Evolutionary conservation across 768 basidiomycete genomes (phyloP).

Genomic region (Phaeolepiota aurea): DNA sequence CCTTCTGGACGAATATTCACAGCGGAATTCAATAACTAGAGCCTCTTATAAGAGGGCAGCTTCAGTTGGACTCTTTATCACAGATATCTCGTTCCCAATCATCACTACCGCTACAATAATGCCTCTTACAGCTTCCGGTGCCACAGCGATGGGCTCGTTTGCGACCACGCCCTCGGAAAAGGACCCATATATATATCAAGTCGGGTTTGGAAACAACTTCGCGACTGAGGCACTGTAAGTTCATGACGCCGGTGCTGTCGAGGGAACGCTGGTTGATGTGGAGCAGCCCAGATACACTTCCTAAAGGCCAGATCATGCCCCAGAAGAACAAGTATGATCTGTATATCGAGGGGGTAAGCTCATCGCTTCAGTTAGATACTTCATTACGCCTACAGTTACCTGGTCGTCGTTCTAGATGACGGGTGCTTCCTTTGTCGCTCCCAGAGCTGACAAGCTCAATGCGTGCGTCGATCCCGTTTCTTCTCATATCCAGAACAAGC

Average conservation of each 20-base stretch:
- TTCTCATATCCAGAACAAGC: background rate
- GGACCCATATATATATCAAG: slow-evolving; percentile 51
- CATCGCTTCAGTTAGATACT: background rate
- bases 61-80: too few relatives aligned
- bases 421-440: slow-evolving; percentile 52
- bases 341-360: slow-evolving; percentile 48
- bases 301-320: slow-evolving; percentile 50
- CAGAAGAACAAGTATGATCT: slow-evolving; percentile 58
- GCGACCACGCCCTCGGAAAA: slow-evolving; percentile 25
- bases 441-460: slow-evolving; percentile 43
- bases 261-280: background rate
- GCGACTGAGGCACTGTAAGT: slow-evolving; percentile 48
- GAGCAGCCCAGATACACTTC: slow-evolving; percentile 45
- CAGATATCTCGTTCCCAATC: too few relatives aligned
- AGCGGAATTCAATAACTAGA: too few relatives aligned
- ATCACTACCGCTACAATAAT: slow-evolving; percentile 35
- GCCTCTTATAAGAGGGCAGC: too few relatives aligned
- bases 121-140: slow-evolving; percentile 21
- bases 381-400: background rate
- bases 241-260: background rate
- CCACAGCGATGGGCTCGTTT: slow-evolving; percentile 31
- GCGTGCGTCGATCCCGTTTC: slow-evolving; percentile 39
- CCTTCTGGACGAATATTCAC: too few relatives aligned
- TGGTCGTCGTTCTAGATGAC: slow-evolving; percentile 42
- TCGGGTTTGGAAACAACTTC: slow-evolving; percentile 51